Evolutionary conservation across 805 yeast genomes (phyloP).

Genomic region (Helenozyma rhizophorensis): DNA sequence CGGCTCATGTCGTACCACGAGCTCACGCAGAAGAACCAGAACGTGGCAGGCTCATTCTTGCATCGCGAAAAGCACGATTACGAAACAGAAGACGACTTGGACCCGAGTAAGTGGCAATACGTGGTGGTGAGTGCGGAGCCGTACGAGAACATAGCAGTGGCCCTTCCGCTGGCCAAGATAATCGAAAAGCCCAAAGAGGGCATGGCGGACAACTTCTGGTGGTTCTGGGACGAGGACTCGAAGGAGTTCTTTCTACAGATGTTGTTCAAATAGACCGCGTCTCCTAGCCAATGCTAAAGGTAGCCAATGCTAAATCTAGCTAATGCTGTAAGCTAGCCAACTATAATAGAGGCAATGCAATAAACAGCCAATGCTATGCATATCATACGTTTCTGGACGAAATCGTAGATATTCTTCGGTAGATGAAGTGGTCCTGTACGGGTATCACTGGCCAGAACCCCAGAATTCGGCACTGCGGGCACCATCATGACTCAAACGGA

Average conservation of each 20-base stretch:
- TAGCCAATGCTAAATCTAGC: too few species aligned
- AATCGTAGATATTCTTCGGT: too few species aligned
- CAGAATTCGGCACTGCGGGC: neutral
- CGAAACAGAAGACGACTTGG: slow-evolving; percentile 17
- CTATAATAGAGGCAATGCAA: too few species aligned
- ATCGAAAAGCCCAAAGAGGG: slow-evolving; percentile 29
- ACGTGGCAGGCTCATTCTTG: slow-evolving; percentile 23
- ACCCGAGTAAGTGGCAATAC: slow-evolving; percentile 54
- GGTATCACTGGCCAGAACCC: neutral
- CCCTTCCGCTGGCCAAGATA: slow-evolving; percentile 63
- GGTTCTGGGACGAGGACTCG: slow-evolving; percentile 69
- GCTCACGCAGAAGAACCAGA: slow-evolving; percentile 39
- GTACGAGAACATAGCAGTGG: slow-evolving; percentile 74
- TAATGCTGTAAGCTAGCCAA: too few species aligned
- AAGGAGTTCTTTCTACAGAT: slow-evolving; percentile 69
- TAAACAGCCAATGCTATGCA: too few species aligned
- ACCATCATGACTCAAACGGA: slow-evolving; percentile 2
- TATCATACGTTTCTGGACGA: too few species aligned
- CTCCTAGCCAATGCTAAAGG: too few species aligned
- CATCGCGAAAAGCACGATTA: slow-evolving; percentile 15
- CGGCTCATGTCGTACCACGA: slow-evolving; percentile 79
- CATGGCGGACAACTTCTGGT: slow-evolving; percentile 47
- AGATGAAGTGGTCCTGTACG: neutral
- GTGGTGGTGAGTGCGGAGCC: slow-evolving; percentile 86
- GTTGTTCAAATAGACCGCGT: slow-evolving; percentile 52